Evolutionary conservation across 225 moss, liverwort and hornwort genomes (phyloP).

Genomic region (Polytrichum commune): DNA sequence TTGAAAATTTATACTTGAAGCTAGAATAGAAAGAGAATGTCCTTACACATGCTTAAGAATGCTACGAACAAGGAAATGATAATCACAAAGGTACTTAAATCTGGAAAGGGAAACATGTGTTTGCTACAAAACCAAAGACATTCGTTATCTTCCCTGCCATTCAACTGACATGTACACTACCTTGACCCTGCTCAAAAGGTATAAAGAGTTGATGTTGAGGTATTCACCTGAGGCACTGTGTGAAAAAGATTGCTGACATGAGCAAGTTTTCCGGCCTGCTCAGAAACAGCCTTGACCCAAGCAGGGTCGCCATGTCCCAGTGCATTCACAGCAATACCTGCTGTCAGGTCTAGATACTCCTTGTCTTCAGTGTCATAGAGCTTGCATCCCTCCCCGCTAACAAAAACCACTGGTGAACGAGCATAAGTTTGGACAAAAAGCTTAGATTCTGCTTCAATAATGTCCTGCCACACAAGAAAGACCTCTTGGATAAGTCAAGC

Average conservation of each 20-base stretch:
- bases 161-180: background rate
- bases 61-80: background rate
- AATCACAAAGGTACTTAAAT: background rate
- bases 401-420: slow-evolving; percentile 78
- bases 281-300: slow-evolving; percentile 82
- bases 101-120: background rate
- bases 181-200: background rate
- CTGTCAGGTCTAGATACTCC: slow-evolving; percentile 91
- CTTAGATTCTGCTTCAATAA: slow-evolving; percentile 64
- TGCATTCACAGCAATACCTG: slow-evolving; percentile 90
- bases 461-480: slow-evolving; percentile 28
- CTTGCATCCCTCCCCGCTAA: slow-evolving; percentile 75
- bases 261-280: slow-evolving; percentile 70
- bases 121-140: background rate
- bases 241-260: slow-evolving; percentile 91
- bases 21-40: too few species aligned
- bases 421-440: slow-evolving; percentile 81
- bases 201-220: background rate
- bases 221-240: slow-evolving; percentile 70
- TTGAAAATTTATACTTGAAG: too few species aligned
- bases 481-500: background rate
- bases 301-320: slow-evolving; percentile 74
- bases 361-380: slow-evolving; percentile 71
- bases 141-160: background rate
- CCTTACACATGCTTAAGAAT: background rate